Base-by-base conservation (phyloP, 208 protist species). In the Trypanosoma mega region DNA sequence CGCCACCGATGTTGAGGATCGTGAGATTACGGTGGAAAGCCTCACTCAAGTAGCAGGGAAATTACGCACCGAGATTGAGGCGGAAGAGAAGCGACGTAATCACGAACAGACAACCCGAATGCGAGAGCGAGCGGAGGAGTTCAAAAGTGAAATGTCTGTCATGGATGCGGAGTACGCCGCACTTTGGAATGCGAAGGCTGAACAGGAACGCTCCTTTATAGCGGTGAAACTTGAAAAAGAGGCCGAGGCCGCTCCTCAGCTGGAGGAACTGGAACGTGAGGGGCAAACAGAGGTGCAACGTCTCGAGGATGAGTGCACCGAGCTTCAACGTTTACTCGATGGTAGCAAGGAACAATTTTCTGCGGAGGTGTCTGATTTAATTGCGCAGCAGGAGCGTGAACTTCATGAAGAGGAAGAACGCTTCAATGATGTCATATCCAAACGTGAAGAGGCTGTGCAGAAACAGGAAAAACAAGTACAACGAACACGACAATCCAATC, bases 1-100 rank as follows among this genome's bases (percentile, higher is more conserved):
- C n/a, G 87, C 85, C 59, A 74, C 76, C 49, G 94, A 98, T 60
- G 82, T 98, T 46, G 95, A 98, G 70, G 94, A 98, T 60, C 87
- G 83, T 61, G 78, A 83, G 21, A 63, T 85, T 29, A 66, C 82
- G 37, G 90, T 96, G 55, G 79, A 83, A 50, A 89, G 82, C 33
- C 73, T 96, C n/a, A 81, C 87, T 68, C 78, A 91, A 49, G 82
- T 86, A 54, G 85, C 97, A 2, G 91, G 93, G 36, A 92, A 93
- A 58, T 76, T 98, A 11, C 89, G 85, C 60, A 89, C 93, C 9
- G 90, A 98, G 57, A 93, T 97, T 48, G 92, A 98, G 47, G 94
- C 96, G 53, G 88, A 98, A 51, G 89, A 98, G 61, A 96, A 96
- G 66, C 80, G 96, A 11, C 84, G 93, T 34, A 91, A 88, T 26